A percentile compares a stretch with the other conserved stretches of the same genome.
Evolutionary conservation across 805 yeast species (phyloP).

Genomic region (Sugiyamaella mastotermitis): DNA sequence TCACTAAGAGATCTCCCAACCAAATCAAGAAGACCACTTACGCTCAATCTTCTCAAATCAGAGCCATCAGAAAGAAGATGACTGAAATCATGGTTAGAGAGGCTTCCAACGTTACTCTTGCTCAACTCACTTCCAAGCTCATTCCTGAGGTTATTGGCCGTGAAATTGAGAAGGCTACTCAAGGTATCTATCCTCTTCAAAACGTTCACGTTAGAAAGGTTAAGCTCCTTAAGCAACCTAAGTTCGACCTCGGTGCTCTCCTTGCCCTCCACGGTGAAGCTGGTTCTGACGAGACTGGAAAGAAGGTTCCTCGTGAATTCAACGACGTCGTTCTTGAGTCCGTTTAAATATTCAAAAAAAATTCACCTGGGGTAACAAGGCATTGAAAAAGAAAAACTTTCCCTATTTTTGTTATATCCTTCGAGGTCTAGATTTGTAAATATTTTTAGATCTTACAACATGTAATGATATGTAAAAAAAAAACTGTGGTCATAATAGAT

Average conservation of each 20-base stretch:
- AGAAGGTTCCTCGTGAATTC: constrained; percentile 92
- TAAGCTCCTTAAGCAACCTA: constrained; percentile 97
- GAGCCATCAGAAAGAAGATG: constrained; percentile 96
- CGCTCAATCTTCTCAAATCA: constrained; percentile 96
- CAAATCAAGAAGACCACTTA: constrained; percentile 96
- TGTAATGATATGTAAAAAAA: too few relatives aligned
- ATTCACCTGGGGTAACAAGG: too few relatives aligned
- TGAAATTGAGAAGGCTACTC: constrained; percentile 95
- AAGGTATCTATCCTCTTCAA: constrained; percentile 94
- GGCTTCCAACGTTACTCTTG: constrained; percentile 88
- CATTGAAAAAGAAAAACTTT: too few relatives aligned
- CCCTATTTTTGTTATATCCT: constrained; percentile 1
- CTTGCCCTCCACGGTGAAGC: constrained; percentile 97
- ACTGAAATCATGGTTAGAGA: constrained; percentile 93
- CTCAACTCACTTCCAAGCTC: constrained; percentile 95
- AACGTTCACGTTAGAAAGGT: constrained; percentile 99
- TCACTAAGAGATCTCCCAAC: constrained; percentile 96
- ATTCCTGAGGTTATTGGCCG: constrained; percentile 98
- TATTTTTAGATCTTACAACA: too few relatives aligned
- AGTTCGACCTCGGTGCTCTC: constrained; percentile 95
- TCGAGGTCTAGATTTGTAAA: background rate
- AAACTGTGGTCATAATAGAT: too few relatives aligned
- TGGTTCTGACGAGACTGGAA: constrained; percentile 92
- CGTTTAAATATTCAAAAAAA: constrained; percentile 50
- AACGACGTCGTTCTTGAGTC: constrained; percentile 98